Percentiles rank a stretch among this genome's conserved stretches.
phyloP scores from a whole-genome alignment of 2,329 filamentous ascomycete species.

The Colletotrichum cereale region DNA sequence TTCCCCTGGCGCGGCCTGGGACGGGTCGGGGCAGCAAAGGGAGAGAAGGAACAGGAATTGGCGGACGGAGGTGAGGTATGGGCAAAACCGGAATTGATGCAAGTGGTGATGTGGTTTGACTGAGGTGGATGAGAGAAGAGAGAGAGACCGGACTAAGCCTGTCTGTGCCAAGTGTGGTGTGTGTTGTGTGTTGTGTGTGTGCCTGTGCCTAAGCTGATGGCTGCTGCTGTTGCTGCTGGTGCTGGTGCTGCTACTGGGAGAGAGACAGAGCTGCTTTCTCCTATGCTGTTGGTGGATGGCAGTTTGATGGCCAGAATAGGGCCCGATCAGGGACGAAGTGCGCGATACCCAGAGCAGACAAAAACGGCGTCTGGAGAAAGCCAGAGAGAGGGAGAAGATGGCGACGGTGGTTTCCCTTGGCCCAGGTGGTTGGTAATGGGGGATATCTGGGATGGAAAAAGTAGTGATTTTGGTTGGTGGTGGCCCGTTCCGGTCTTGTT shows the following conservation, averaged over 20 bases:
- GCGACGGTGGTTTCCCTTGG: slow-evolving; percentile 28
- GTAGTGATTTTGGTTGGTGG: slow-evolving; percentile 8
- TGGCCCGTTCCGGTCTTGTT: slow-evolving; percentile 36
- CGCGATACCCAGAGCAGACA: slow-evolving; percentile 12
- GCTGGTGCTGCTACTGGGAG: not conserved
- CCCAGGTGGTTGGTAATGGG: not conserved
- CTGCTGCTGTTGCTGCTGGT: not conserved
- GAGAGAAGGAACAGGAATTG: not conserved
- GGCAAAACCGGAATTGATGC: slow-evolving; percentile 34
- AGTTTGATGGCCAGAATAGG: slow-evolving; percentile 3
- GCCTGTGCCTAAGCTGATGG: slow-evolving; percentile 7
- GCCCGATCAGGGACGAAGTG: not conserved
- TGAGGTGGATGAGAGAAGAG: slow-evolving; percentile 11
- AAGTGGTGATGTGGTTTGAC: slow-evolving; percentile 41
- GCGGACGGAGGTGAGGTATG: slow-evolving; percentile 32
- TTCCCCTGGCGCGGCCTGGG: not conserved
- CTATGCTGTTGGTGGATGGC: not conserved
- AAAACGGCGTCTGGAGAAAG: slow-evolving; percentile 2
- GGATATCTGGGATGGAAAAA: slow-evolving; percentile 32
- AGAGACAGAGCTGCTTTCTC: not conserved
- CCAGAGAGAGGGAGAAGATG: slow-evolving; percentile 5
- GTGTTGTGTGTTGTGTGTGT: slow-evolving; percentile 9
- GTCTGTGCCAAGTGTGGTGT: not conserved
- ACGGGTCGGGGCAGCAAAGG: not conserved
- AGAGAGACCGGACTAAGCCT: slow-evolving; percentile 1